Base-by-base conservation (phyloP, 495 filamentous ascomycete species). In the Chaetomium tenue region DNA sequence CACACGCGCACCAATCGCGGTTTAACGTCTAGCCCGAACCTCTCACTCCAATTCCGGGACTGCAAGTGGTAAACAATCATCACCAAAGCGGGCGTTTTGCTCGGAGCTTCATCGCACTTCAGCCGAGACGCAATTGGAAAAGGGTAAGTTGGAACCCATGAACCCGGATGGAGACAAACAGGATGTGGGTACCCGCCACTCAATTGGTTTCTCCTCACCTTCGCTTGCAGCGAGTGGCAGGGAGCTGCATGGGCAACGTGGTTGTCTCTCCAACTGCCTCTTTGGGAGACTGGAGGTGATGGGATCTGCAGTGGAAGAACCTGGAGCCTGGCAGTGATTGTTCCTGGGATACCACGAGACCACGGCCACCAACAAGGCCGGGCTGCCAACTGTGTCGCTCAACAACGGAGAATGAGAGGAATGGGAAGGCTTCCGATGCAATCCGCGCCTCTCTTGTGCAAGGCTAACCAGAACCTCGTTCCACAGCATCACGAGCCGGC, bases 261-360 rank as follows among this genome's bases (percentile, higher is more conserved):
- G 37, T 44, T 44, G 55, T 20, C 13, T 58, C 39, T 44, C 39
- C 55, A 58, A 58, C 55, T 58, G 18, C 55, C 55, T 58, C 37
- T 58, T 58, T 44, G 12, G 55, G 37, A 39, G 55, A 18, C 0
- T 6, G 18, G 28, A 44, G 22, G 55, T n/a, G 54, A 23, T 23
- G 26, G 7, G 55, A 42, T 42, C 39, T 25, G 55, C 55, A 9
- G 1, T 33, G 28, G 26, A 33, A 20, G n/a, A 20, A 18, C n/a
- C 37, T 3, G 7, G 9, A 37, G 33, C 33, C 33, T 37, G 33
- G 33, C 33, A 37, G 33, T 37, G 6, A 37, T 13, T 33, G 26
- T n/a, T 54, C 48, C 48, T 26, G 22, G 48, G 48, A 9, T 9
- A 20, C 47, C n/a, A 12, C 48, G 23, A 23, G 48, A 25, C 20